Evolutionary conservation across 805 yeast genomes (phyloP), one percentile per base, ranked within the genome.

Genomic region (Yarrowia keelungensis): DNA sequence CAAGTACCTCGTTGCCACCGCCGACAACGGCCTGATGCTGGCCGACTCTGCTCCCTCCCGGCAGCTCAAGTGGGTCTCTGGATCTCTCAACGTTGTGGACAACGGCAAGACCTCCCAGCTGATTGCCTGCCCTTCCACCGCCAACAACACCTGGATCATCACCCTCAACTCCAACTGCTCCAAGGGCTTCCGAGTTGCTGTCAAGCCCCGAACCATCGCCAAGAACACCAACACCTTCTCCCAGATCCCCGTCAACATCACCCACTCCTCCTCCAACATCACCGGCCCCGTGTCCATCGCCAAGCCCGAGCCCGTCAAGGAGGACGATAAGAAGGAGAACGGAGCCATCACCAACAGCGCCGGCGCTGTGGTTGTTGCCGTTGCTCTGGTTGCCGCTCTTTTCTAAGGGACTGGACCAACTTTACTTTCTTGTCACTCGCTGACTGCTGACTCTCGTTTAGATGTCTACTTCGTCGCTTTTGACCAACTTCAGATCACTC

Each of bases 171-270:
- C 65, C 42, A 45, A 59, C 51, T 59, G 65, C n/a, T 11, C 50
- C 35, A 12, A 19, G 11, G 65, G 65, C 5, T 59, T 59, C 65
- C 65, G 65, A 45, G 65, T 59, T 35, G 65, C 65, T 7, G 51
- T 59, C 51, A 59, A 59, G 51, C 65, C 65, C 35, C 50, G 65
- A 59, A 59, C 65, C 14, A 16, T 59, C 11, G 65, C 51, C 46
- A 43, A 45, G 38, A 39, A 26, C 51, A 45, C 65, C 51, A 35
- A 43, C 65, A 43, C 50, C 51, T 43, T 59, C 19, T 59, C 65
- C 5, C 65, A 59, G 65, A 59, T 59, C 42, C 65, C 65, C 41
- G 51, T 43, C 51, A 59, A 59, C 65, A 59, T 59, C 51, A 59
- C 65, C 42, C 65, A 59, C 51, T 5, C 51, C 4, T 59, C 65